Conservation (phyloP, 192 early-diverging fungal genomes). For the Bifiguratus adelaidae region DNA sequence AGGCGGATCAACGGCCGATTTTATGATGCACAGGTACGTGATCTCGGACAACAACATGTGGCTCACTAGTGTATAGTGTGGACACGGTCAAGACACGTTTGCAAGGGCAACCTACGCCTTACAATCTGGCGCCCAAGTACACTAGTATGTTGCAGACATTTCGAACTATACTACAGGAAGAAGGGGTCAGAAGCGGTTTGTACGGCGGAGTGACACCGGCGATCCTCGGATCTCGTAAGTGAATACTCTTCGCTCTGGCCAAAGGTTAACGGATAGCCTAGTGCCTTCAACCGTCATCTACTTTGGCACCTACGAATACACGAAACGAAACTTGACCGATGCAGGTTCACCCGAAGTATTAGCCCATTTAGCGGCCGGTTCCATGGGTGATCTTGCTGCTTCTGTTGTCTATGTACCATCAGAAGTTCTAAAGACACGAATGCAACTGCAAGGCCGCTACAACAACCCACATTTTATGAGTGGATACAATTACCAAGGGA, state of each 20-base stretch:
- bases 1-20: slow-evolving; percentile 39
- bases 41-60: background rate
- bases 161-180: slow-evolving; percentile 37
- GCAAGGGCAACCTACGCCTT: slow-evolving; percentile 34
- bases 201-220: slow-evolving; percentile 44
- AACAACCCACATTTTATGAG: slow-evolving; percentile 58
- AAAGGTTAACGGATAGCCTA: slow-evolving; percentile 1
- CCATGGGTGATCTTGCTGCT: slow-evolving; percentile 40
- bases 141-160: slow-evolving; percentile 47
- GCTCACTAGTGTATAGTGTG: slow-evolving; percentile 2
- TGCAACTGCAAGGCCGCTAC: slow-evolving; percentile 69
- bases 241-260: slow-evolving; percentile 19
- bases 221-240: slow-evolving; percentile 31
- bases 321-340: slow-evolving; percentile 34
- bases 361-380: slow-evolving; percentile 41
- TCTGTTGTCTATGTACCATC: slow-evolving; percentile 49
- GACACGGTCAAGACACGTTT: slow-evolving; percentile 48
- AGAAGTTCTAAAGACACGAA: slow-evolving; percentile 60
- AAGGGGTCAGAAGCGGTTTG: slow-evolving; percentile 36
- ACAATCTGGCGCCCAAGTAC: slow-evolving; percentile 30
- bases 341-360: slow-evolving; percentile 32
- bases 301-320: slow-evolving; percentile 46
- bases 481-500: slow-evolving; percentile 63
- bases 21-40: slow-evolving; percentile 43
- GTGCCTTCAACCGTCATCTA: slow-evolving; percentile 44